A percentile compares a stretch with the other conserved stretches of the same genome.
phyloP scores from a whole-genome alignment of 1,284 basidiomycete genomes.

The Sanghuangporus baumii region DNA sequence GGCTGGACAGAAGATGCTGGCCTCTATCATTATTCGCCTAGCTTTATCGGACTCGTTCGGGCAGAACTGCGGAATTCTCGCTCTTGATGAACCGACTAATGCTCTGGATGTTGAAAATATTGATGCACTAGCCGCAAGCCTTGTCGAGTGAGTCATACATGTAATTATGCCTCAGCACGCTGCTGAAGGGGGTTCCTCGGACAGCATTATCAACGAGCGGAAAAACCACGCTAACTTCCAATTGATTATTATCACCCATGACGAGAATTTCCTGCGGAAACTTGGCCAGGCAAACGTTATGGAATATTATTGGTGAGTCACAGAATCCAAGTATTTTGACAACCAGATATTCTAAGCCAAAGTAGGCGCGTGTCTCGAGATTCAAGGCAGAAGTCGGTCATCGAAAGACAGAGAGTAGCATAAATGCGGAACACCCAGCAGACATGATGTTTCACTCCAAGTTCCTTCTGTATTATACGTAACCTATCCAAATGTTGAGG shows the following conservation, averaged over 20 bases:
- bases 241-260: constrained; percentile 95
- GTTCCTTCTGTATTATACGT: too few relatives aligned
- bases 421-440: constrained; percentile 25
- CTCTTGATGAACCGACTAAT: constrained; percentile 97
- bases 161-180: not conserved
- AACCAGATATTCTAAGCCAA: constrained; percentile 3
- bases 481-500: too few relatives aligned
- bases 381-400: constrained; percentile 65
- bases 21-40: constrained; percentile 98
- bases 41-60: constrained; percentile 97
- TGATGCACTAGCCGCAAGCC: constrained; percentile 84
- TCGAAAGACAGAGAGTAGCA: constrained; percentile 62
- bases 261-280: constrained; percentile 83
- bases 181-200: constrained; percentile 4
- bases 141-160: constrained; percentile 76
- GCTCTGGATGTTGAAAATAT: constrained; percentile 97
- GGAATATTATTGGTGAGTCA: constrained; percentile 83
- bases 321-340: not conserved
- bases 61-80: constrained; percentile 95
- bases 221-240: constrained; percentile 91
- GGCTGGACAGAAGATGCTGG: constrained; percentile 97
- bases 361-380: constrained; percentile 54
- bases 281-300: constrained; percentile 84
- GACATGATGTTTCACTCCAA: too few relatives aligned
- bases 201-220: constrained; percentile 88